phyloP scores from a whole-genome alignment of 768 basidiomycete species.

The Sarcomyxa edulis region DNA sequence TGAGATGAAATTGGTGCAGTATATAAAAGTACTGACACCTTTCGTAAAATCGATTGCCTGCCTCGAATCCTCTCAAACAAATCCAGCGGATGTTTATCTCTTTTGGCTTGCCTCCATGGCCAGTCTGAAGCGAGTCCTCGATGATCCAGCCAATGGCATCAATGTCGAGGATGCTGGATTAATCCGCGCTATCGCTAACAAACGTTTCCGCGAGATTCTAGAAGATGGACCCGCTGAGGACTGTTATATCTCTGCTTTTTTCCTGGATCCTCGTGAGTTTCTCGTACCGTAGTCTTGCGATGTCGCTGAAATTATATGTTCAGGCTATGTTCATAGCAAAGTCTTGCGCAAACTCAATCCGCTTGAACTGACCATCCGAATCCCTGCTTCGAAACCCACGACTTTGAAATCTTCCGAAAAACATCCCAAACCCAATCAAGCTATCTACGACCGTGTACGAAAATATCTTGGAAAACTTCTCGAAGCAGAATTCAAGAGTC shows the following conservation, averaged over 20 bases:
- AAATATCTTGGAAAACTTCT: no score
- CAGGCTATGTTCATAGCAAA: constrained; percentile 6
- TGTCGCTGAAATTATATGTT: background rate
- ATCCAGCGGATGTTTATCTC: constrained; percentile 13
- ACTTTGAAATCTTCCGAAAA: constrained; percentile 4
- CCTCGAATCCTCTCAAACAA: constrained; percentile 13
- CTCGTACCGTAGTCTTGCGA: background rate
- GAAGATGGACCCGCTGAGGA: constrained; percentile 22
- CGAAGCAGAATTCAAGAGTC: no score
- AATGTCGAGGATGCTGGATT: constrained; percentile 8
- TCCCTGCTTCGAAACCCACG: background rate
- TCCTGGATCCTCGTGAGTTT: constrained; percentile 25
- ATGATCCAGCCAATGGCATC: constrained; percentile 2
- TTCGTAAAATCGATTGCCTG: constrained; percentile 15
- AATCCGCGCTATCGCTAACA: constrained; percentile 22
- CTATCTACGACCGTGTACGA: constrained; percentile 8
- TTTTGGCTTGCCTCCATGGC: constrained; percentile 17
- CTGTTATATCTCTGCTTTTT: constrained; percentile 23
- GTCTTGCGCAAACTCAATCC: no score
- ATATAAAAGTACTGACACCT: constrained; percentile 15
- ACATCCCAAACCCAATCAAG: constrained; percentile 12
- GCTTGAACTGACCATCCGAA: constrained; percentile 5
- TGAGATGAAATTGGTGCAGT: constrained; percentile 16
- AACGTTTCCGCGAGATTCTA: constrained; percentile 22
- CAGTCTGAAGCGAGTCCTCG: constrained; percentile 1